Conservation (phyloP, 169 alveolate genomes). For the Eimeria falciformis region DNA sequence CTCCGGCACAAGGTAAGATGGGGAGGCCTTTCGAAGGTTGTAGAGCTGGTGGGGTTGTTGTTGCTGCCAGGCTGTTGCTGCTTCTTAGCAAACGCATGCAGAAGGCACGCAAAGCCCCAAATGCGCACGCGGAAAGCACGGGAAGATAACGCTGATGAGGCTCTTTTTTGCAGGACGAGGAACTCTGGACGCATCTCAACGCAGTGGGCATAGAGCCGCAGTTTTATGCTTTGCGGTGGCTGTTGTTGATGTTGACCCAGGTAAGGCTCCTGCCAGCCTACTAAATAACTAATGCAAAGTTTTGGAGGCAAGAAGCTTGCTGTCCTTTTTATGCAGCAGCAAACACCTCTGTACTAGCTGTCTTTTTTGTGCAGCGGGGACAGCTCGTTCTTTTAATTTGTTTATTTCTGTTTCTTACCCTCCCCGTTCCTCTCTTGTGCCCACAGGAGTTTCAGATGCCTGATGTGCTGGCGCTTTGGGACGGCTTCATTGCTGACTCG, state of each 20-base stretch:
- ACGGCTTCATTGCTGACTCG: conserved; percentile 75
- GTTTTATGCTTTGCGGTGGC: conserved; percentile 79
- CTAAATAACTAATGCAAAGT: too few relatives aligned
- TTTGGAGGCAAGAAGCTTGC: too few relatives aligned
- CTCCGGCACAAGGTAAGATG: conserved; percentile 58
- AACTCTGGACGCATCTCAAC: conserved; percentile 68
- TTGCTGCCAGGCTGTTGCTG: conserved; percentile 15
- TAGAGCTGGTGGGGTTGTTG: conserved; percentile 17
- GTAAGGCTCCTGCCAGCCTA: too few relatives aligned
- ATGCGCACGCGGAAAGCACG: too few relatives aligned
- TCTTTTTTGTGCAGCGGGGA: background rate
- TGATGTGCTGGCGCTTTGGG: conserved; percentile 79
- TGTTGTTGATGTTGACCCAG: conserved; percentile 77
- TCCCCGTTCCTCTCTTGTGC: too few relatives aligned
- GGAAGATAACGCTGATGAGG: too few relatives aligned
- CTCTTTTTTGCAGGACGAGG: conserved; percentile 68
- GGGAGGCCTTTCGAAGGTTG: background rate
- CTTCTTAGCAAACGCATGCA: too few relatives aligned
- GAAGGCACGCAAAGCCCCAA: too few relatives aligned
- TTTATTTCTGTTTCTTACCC: too few relatives aligned
- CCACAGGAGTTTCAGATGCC: conserved; percentile 79
- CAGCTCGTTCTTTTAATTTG: background rate
- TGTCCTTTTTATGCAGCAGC: too few relatives aligned
- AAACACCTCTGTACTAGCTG: too few relatives aligned
- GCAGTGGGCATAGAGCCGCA: conserved; percentile 78